phyloP scores from a whole-genome alignment of 2,329 filamentous ascomycete genomes.

The Fonsecaea pugnacius region DNA sequence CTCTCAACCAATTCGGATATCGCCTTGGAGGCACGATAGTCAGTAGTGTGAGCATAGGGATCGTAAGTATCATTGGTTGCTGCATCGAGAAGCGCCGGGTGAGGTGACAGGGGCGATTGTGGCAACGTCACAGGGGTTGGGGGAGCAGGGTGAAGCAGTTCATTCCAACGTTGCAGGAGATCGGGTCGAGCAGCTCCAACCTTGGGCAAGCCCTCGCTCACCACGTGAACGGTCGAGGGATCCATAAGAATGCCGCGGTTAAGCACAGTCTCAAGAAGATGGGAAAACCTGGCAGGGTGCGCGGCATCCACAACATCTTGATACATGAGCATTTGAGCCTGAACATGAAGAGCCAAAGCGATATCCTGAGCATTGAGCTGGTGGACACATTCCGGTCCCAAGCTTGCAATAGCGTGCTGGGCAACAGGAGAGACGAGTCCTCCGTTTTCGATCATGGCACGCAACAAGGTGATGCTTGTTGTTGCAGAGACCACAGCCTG shows the following conservation, averaged over 20 bases:
- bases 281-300: constrained; percentile 64
- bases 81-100: constrained; percentile 58
- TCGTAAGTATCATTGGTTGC: constrained; percentile 83
- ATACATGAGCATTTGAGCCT: constrained; percentile 54
- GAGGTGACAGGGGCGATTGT: constrained; percentile 51
- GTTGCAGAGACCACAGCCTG: constrained; percentile 57
- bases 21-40: constrained; percentile 88
- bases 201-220: constrained; percentile 63
- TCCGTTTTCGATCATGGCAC: constrained; percentile 69
- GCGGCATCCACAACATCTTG: constrained; percentile 56
- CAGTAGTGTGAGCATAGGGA: constrained; percentile 85
- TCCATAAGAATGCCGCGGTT: constrained; percentile 59
- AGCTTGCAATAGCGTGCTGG: constrained; percentile 63
- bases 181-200: constrained; percentile 54
- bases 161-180: constrained; percentile 61
- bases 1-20: constrained; percentile 91
- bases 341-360: constrained; percentile 65
- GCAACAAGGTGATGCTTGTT: constrained; percentile 63
- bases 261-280: constrained; percentile 63
- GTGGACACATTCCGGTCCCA: constrained; percentile 64
- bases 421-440: constrained; percentile 64
- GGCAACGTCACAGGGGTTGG: constrained; percentile 44
- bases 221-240: constrained; percentile 58
- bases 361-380: constrained; percentile 58
- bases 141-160: constrained; percentile 48